These are phyloP conservation scores for Podila minutissima DNA, from an alignment of 192 early-diverging fungal genomes.

Conservation along the genomic window DNA sequence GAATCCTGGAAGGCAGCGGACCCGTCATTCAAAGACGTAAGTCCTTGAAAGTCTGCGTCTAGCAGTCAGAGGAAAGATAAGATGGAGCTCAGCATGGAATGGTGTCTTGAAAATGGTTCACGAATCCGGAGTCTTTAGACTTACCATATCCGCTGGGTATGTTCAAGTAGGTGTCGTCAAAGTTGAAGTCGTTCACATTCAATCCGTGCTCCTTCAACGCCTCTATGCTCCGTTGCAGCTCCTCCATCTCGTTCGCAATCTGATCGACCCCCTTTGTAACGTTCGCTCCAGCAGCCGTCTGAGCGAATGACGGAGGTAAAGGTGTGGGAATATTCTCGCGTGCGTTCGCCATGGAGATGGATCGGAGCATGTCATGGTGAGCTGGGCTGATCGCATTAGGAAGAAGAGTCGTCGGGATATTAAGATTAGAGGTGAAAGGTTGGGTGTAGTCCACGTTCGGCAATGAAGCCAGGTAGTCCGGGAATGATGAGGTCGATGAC, in stretches of 20 bases:
- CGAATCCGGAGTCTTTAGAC: neutral
- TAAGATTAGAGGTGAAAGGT: constrained; percentile 21
- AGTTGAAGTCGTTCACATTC: constrained; percentile 35
- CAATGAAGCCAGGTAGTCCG: constrained; percentile 9
- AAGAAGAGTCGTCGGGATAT: constrained; percentile 26
- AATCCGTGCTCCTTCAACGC: constrained; percentile 37
- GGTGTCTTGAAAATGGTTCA: too few species aligned
- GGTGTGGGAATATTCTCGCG: constrained; percentile 10
- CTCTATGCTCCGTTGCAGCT: constrained; percentile 40
- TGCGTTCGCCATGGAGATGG: constrained; percentile 45
- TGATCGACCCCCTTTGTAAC: constrained; percentile 32
- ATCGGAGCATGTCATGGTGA: constrained; percentile 40
- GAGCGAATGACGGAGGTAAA: constrained; percentile 29
- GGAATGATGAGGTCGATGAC: constrained; percentile 8
- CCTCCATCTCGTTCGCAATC: constrained; percentile 42
- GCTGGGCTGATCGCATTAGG: constrained; percentile 28
- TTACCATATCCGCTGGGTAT: constrained; percentile 12
- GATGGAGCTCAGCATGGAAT: neutral
- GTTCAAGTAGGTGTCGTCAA: constrained; percentile 32
- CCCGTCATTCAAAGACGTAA: constrained; percentile 11
- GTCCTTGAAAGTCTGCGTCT: constrained; percentile 8
- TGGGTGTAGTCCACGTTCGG: constrained; percentile 5
- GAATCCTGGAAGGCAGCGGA: constrained; percentile 10
- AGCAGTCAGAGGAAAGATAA: neutral
- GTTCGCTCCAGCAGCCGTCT: constrained; percentile 36